Evolutionary conservation across 139 green algal species (phyloP), one percentile per base, ranked within the genome.

Genomic region (Yamagishiella unicocca): DNA sequence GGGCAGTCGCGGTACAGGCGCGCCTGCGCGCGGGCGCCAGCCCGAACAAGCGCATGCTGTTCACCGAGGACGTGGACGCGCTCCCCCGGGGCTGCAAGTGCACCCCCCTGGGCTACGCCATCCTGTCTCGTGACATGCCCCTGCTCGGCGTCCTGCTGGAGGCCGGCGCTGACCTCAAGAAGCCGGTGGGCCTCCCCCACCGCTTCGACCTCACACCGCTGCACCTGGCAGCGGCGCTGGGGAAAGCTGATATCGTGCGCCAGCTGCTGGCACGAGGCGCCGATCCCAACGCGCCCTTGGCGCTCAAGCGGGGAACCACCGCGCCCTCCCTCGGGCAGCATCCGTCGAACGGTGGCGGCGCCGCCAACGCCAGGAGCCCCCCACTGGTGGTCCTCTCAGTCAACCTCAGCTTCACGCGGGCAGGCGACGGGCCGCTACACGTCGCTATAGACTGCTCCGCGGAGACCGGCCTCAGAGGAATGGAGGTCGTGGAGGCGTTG

Each of bases 41-140:
- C 55, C 31, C 58, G 55, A 46, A 84, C 54, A 84, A 84, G 77
- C 77, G 77, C 35, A 38, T 83, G 38, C 37, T 58, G 2, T 84
- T 84, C 27, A 3, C 38, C 6, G 29, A 73, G 25, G 77, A 84
- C 58, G 37, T 73, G 35, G 76, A 54, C 0, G 54, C 76, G 35
- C 53, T 83, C 12, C 54, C 76, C 22, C 43, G 43, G 24, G 76
- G 54, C 76, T 83, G 76, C 77, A 58, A 75, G 29, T 55, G 27
- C 80, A 86, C 80, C 12, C 80, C 80, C 10, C 62, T 86, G 24
- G 62, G 80, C 80, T 86, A 54, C 21, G 61, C 80, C 22, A 22
- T 86, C 31, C 80, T 86, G 2, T 29, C 64, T 2, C 1, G 27
- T 4, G 35, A 78, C 42, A 1, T 53, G 12, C 21, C 17, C 25